Conservation (phyloP, 768 basidiomycete genomes). For the Mrakia hoshinonis region DNA sequence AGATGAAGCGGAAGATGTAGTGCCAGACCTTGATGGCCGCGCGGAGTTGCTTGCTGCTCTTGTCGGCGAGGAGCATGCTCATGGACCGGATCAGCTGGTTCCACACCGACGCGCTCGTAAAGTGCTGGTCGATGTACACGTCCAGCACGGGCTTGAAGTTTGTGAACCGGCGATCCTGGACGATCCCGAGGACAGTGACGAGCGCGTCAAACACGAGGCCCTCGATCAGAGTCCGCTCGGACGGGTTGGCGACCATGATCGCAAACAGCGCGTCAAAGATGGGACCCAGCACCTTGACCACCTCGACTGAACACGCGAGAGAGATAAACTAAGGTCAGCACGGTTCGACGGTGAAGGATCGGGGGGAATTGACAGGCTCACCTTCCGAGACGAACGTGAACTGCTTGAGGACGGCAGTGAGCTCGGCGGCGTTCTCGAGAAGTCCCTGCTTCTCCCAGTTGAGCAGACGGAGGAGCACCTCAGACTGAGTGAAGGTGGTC, state of each 20-base stretch:
- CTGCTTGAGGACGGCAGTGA: slow-evolving; percentile 65
- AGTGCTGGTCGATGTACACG: slow-evolving; percentile 84
- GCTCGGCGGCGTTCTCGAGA: slow-evolving; percentile 51
- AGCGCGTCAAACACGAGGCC: slow-evolving; percentile 80
- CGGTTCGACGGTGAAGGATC: too few relatives aligned
- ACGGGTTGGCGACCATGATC: slow-evolving; percentile 48
- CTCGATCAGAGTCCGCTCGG: slow-evolving; percentile 60
- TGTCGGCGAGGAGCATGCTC: slow-evolving; percentile 68
- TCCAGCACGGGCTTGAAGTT: slow-evolving; percentile 91
- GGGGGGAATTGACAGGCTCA: too few relatives aligned
- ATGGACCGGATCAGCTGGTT: slow-evolving; percentile 80
- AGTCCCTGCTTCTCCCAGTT: slow-evolving; percentile 61
- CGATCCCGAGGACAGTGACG: slow-evolving; percentile 81
- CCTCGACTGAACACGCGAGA: too few relatives aligned
- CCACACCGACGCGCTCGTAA: slow-evolving; percentile 67
- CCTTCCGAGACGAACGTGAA: slow-evolving; percentile 82
- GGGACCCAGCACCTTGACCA: slow-evolving; percentile 81
- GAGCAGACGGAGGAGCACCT: slow-evolving; percentile 66
- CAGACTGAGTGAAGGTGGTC: slow-evolving; percentile 82
- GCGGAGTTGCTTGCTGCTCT: slow-evolving; percentile 65
- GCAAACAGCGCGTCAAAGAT: slow-evolving; percentile 90
- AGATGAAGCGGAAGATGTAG: slow-evolving; percentile 89
- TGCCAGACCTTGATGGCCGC: slow-evolving; percentile 94
- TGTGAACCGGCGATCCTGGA: slow-evolving; percentile 86
- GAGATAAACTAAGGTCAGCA: too few relatives aligned